Evolutionary conservation across 2,329 filamentous ascomycete species (phyloP), one percentile per base, ranked within the genome.

Genomic region (Juglanconis sp.): DNA sequence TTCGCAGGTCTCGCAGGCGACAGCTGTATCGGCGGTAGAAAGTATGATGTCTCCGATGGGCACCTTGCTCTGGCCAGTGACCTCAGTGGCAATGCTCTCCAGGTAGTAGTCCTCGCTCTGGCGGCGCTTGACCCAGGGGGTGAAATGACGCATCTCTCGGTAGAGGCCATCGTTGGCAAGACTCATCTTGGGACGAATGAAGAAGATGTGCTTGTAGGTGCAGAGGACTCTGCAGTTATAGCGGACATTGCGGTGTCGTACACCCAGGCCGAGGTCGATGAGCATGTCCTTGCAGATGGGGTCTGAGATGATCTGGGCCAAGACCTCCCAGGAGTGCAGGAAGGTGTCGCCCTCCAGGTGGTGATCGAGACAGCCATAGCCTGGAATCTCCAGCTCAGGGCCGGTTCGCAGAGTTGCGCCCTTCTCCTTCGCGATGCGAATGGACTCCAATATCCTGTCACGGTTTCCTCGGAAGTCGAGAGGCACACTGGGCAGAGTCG

Each of bases 401-500:
- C 84, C 84, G 2, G 83, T 80, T 55, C 87, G 79, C n/a, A 90
- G 72, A 9, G 78, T 82, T n/a, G 87, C 87, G 32, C 85, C 84
- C 3, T 78, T 77, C 51, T 74, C 76, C 71, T 89, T 90, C 17
- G 87, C 86, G 32, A 74, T 65, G 40, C 73, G 76, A 65, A 90
- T 86, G 58, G 82, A 86, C 69, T 88, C 78, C 17, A 87, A 79
- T 64, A 90, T 89, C 17, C 88, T 78, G 53, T 81, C 77, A 2
- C 78, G 72, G 68, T 91, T 91, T 42, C 86, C 87, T 63, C 83
- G 77, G 66, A 84, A 88, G 68, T 88, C 86, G 7, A 89, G 77
- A 8, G 82, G 70, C 8, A 74, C 68, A 47, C 73, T 74, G 10
- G 71, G 68, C 17, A 74, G 61, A 15, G 73, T 73, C 17, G 71